Evolutionary conservation across 129 eudicot species (phyloP).

Genomic region (Cynara cardunculus): DNA sequence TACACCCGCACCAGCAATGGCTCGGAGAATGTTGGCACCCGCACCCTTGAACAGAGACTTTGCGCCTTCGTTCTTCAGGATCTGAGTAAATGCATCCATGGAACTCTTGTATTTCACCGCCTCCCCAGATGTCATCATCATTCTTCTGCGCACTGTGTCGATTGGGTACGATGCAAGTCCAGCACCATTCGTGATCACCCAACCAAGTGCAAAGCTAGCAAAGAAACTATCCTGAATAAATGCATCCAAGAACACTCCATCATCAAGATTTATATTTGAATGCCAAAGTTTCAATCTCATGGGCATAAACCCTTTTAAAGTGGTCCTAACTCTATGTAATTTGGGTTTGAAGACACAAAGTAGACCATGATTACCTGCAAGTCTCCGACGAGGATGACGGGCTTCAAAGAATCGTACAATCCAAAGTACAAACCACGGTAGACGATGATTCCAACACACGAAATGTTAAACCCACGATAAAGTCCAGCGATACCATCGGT

Average conservation of each 20-base stretch:
- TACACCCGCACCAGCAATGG: constrained; percentile 71
- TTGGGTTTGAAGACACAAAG: neutral
- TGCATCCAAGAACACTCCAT: neutral
- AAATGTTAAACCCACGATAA: constrained; percentile 61
- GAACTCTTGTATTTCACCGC: constrained; percentile 70
- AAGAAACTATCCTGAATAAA: constrained; percentile 57
- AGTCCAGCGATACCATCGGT: constrained; percentile 60
- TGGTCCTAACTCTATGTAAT: neutral
- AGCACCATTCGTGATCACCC: constrained; percentile 66
- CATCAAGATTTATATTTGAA: neutral
- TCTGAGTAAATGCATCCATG: constrained; percentile 51
- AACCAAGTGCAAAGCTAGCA: constrained; percentile 69
- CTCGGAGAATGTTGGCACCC: constrained; percentile 64
- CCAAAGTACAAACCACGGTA: constrained; percentile 70
- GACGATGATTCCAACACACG: constrained; percentile 62
- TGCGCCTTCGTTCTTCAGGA: constrained; percentile 54
- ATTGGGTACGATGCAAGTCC: constrained; percentile 71
- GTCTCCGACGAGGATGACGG: constrained; percentile 41
- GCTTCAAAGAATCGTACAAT: constrained; percentile 60
- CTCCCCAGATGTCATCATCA: constrained; percentile 90
- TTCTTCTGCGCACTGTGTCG: constrained; percentile 73
- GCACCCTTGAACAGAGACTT: constrained; percentile 69
- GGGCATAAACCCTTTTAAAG: neutral
- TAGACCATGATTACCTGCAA: constrained; percentile 38
- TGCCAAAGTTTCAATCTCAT: neutral